These are phyloP conservation scores for Talaromyces sp. DNA, from an alignment of 2,329 filamentous ascomycete genomes.

Conservation along the genomic window DNA sequence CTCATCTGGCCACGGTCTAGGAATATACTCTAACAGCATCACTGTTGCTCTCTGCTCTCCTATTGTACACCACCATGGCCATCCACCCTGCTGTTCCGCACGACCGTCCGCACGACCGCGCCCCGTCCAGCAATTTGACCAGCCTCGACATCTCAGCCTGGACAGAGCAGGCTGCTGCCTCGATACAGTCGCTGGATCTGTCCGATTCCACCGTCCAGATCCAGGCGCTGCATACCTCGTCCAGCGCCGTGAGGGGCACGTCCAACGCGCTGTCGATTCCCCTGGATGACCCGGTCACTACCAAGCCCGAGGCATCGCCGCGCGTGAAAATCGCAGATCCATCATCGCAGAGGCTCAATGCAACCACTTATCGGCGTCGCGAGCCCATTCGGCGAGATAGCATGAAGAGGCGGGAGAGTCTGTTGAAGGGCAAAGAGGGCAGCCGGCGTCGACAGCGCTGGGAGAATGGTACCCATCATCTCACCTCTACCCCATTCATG, in stretches of 20 bases:
- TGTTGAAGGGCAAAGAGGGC: slow-evolving; percentile 87
- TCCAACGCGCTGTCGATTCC: slow-evolving; percentile 67
- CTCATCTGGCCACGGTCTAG: not conserved
- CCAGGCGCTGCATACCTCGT: slow-evolving; percentile 45
- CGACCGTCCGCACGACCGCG: slow-evolving; percentile 18
- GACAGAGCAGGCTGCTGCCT: slow-evolving; percentile 47
- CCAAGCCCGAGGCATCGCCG: slow-evolving; percentile 24
- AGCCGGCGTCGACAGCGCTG: slow-evolving; percentile 79
- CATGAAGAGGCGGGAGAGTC: slow-evolving; percentile 62
- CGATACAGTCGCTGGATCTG: slow-evolving; percentile 30
- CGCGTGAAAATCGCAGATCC: slow-evolving; percentile 20
- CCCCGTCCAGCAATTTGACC: slow-evolving; percentile 23
- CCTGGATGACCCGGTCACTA: slow-evolving; percentile 54
- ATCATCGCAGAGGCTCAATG: slow-evolving; percentile 6
- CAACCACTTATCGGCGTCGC: slow-evolving; percentile 45
- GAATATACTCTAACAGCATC: not conserved
- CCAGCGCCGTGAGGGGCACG: slow-evolving; percentile 41
- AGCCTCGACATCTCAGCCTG: slow-evolving; percentile 61
- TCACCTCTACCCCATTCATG: slow-evolving; percentile 7
- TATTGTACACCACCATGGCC: slow-evolving; percentile 28
- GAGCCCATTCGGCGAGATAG: slow-evolving; percentile 56
- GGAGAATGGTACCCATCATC: slow-evolving; percentile 71
- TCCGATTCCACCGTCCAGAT: slow-evolving; percentile 15
- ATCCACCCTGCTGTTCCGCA: slow-evolving; percentile 35
- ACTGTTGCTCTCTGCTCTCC: not conserved